Base-by-base conservation (phyloP, 495 filamentous ascomycete species). In the Annulohypoxylon nitens region DNA sequence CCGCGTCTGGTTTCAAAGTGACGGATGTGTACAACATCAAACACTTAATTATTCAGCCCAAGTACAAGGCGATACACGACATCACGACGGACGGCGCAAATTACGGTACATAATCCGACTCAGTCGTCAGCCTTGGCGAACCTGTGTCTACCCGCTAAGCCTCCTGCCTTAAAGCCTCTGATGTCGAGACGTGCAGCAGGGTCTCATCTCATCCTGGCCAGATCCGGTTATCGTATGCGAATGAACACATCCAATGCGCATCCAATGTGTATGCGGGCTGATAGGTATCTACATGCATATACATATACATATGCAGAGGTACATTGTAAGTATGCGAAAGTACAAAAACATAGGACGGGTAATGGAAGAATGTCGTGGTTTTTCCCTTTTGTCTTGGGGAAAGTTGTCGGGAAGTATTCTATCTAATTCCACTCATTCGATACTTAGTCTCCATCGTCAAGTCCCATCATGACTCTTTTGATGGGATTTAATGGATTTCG, bases 381-480 rank as follows among this genome's bases (percentile, higher is more conserved):
- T 34, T 54, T 54, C 7, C 39, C 7, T 61, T 43, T 66, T 66
- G 63, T 61, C 61, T 61, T 61, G 57, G n/a, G 47, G 18, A 36
- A 60, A 26, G 12, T 61, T 26, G 45, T n/a, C 48, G 37, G 48
- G 34, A 20, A 8, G 33, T 36, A 68, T n/a, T n/a, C n/a, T n/a
- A n/a, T n/a, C n/a, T 50, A 20, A 50, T 51, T 3, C 23, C 30
- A 12, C 4, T 50, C 36, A 62, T 50, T 67, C 41, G 37, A 62
- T 45, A 30, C 26, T 37, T 55, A n/a, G 9, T 18, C 33, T 34
- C 18, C 18, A 51, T 61, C 26, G 33, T 14, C 61, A 65, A 26
- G 30, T 64, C 63, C 72, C 67, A 75, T 75, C 67, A 75, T 75
- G 72, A 75, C 72, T 75, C 72, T 75, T 68, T 70, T 33, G 26